Evolutionary conservation across 306 rosid genomes (phyloP), one percentile per base, ranked within the genome.

Genomic region (Pyrus bretschneideri): DNA sequence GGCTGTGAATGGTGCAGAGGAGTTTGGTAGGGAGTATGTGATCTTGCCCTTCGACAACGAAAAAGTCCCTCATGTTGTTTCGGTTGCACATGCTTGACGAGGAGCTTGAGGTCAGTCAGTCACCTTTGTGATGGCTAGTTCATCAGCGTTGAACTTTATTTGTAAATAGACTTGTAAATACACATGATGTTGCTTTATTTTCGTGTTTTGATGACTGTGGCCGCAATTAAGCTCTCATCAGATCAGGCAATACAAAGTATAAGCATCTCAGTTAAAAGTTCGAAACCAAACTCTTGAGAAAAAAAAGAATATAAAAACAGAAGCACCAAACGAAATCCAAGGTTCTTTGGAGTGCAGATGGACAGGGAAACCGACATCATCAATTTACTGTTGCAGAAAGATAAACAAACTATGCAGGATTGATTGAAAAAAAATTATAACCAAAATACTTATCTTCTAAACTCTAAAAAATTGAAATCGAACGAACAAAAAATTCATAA

Each of bases 1-100:
- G 27, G 27, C 27, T 25, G 27, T 25, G 27, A 25, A 25, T 25
- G 27, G 27, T 25, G 97, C 84, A 0, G 86, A 84, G 74, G 96
- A 92, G 73, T 85, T 85, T 83, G 81, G 81, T 1, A 61, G 61
- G n/a, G 88, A 82, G 31, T 82, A 82, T 71, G 88, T 90, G 1
- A 67, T 86, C 82, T 71, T 92, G 80, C 96, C 96, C 18, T 90
- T 88, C 71, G 93, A 88, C 76, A 88, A 88, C 18, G 88, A 69
- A 4, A 92, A 92, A 71, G 78, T 92, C 17, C 96, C 97, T 57
- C 96, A 83, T 73, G 69, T 90, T 44, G 96, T 90, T 68, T 92
- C 96, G 1, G 89, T 90, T 68, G 82, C 73, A 14, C 51, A 74
- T 57, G 76, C 71, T 65, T 79, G 59, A 79, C 45, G 19, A 22